A percentile compares a stretch with the other conserved stretches of the same genome.
phyloP scores from a whole-genome alignment of 2,329 filamentous ascomycete species.

The Lasiodiplodia hormozganensis region DNA sequence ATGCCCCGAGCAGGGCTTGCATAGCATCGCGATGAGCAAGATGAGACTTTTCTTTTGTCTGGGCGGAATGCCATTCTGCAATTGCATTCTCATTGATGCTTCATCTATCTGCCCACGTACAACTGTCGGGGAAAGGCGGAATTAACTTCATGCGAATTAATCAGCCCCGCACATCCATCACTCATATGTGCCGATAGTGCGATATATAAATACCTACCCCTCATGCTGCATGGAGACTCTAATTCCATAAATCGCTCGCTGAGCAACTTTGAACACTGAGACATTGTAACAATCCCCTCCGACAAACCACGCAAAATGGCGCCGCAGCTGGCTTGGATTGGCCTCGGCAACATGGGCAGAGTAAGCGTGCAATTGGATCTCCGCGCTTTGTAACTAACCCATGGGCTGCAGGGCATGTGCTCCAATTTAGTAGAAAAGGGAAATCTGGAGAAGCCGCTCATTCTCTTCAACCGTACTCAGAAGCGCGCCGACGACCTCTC shows the following conservation, averaged over 20 bases:
- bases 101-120: not conserved
- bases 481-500: conserved; percentile 70
- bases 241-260: not conserved
- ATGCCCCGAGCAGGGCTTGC: not conserved
- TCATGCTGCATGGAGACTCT: not conserved
- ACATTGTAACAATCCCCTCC: not conserved
- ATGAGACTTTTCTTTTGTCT: not conserved
- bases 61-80: not conserved
- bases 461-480: conserved; percentile 81
- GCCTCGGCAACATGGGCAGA: conserved; percentile 86
- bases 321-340: conserved; percentile 74
- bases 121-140: not conserved
- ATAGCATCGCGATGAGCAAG: not conserved
- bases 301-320: conserved; percentile 43
- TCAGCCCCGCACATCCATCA: conserved; percentile 14
- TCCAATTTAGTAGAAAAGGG: conserved; percentile 84
- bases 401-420: conserved; percentile 72
- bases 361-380: conserved; percentile 53
- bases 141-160: conserved; percentile 1
- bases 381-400: conserved; percentile 3
- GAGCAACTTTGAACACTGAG: not conserved
- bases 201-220: conserved; percentile 3
- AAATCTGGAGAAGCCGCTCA: conserved; percentile 71
- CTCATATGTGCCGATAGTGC: not conserved
- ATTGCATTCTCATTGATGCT: not conserved